Evolutionary conservation across 2,329 filamentous ascomycete genomes (phyloP).

Genomic region (Stachybotrys elegans): DNA sequence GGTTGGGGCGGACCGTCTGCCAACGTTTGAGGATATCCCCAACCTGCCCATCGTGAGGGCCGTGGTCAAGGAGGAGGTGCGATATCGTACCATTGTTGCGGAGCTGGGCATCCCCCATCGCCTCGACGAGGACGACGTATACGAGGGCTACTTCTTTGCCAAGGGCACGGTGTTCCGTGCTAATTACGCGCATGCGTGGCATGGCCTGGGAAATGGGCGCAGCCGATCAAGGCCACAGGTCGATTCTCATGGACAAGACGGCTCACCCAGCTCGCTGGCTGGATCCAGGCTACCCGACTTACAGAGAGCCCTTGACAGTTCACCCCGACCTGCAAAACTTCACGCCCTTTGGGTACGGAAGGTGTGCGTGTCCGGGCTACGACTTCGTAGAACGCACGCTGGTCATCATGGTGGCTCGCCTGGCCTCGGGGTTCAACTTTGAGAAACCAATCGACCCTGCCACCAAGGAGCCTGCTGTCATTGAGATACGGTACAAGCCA

Average conservation of each 20-base stretch:
- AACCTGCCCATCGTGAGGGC: constrained; percentile 32
- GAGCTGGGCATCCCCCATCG: constrained; percentile 43
- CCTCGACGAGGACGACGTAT: constrained; percentile 45
- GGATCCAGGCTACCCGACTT: constrained; percentile 30
- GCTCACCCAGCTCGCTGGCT: constrained; percentile 33
- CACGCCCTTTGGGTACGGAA: constrained; percentile 48
- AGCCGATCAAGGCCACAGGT: constrained; percentile 25
- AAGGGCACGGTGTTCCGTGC: constrained; percentile 47
- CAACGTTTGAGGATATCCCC: constrained; percentile 27
- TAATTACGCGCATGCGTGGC: constrained; percentile 3
- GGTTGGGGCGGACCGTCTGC: constrained; percentile 27
- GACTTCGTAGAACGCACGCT: constrained; percentile 36
- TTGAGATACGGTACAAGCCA: constrained; percentile 4
- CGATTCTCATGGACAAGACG: constrained; percentile 37
- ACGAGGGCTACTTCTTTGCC: constrained; percentile 46
- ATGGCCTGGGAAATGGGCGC: not conserved
- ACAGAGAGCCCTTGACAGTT: constrained; percentile 30
- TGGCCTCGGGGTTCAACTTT: constrained; percentile 30
- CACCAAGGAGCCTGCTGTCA: constrained; percentile 8
- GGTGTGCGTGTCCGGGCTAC: constrained; percentile 40
- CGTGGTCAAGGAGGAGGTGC: constrained; percentile 37
- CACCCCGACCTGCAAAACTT: constrained; percentile 35
- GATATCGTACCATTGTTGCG: constrained; percentile 44
- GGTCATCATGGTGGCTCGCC: constrained; percentile 32
- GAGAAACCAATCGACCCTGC: constrained; percentile 20